Evolutionary conservation across 1,284 basidiomycete species (phyloP), one percentile per base, ranked within the genome.

Genomic region (Malassezia japonica): DNA sequence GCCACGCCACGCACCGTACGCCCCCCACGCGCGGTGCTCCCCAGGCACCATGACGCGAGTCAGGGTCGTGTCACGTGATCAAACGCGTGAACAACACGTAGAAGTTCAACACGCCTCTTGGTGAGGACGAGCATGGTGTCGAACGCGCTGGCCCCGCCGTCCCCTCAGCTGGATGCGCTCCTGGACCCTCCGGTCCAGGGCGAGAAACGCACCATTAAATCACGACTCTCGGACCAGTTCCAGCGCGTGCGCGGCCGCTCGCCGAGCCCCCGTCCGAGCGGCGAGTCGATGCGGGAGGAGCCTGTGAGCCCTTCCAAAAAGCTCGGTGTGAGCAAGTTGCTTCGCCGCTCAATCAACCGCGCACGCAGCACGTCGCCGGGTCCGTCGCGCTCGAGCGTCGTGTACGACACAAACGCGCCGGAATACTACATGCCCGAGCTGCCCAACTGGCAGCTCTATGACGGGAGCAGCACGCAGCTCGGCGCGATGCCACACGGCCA

Each of bases 161-260:
- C 51, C 34, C 51, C 51, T n/a, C 37, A 54, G n/a, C 46, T 40
- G 16, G 51, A 54, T 23, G 48, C 48, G 18, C 34, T 50, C 36
- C 44, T 46, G 35, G 40, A 31, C 25, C 25, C 36, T 13, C 39
- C 47, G 8, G 41, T 34, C 16, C 3, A 13, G 15, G 23, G 23
- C 15, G 29, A 35, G 16, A 29, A 37, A 20, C 51, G 51, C 27
- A 48, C 46, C 12, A 38, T 54, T 29, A 40, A 46, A 9, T 25
- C 46, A n/a, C 45, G 51, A 7, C 21, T 54, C 3, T 54, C 51
- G 6, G 46, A 54, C 35, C 38, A 46, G 15, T 16, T 54, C 21
- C 46, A 54, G 27, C 46, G 47, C 10, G 51, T 48, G 21, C 51
- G 51, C 33, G 51, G 51, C 33, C 51, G 51, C 29, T 48, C 51